Base-by-base conservation (phyloP, 1,284 basidiomycete genomes). In the Tilletia indica region DNA sequence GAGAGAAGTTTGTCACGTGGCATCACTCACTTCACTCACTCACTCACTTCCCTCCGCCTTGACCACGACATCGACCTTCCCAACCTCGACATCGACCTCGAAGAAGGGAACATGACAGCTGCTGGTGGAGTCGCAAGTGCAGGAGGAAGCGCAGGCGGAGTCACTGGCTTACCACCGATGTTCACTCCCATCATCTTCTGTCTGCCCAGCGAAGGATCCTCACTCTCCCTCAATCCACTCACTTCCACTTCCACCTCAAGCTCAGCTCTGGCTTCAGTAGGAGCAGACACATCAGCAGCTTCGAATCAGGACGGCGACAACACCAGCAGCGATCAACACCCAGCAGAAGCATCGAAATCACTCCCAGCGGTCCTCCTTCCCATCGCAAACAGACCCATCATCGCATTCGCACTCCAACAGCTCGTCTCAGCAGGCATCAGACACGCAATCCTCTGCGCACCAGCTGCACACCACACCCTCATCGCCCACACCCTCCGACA, bases 281-380 rank as follows among this genome's bases (percentile, higher is more conserved):
- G 21, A 19, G n/a, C 25, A 63, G 58, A 6, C 11, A 54, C 68
- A 12, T 71, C 66, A 16, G 63, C 19, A 21, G 63, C 16, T n/a
- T 34, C 39, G 3, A 16, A 19, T 19, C 16, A 8, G 39, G 39
- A 31, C 31, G 63, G 63, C 31, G 25, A 31, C 25, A 31, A 31
- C 25, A 31, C 25, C 25, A 49, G n/a, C 31, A n/a, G 3, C 67
- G 42, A 47, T 8, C 25, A 31, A 31, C 25, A 31, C 0, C 25
- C 25, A 31, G 25, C 25, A 31, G 67, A 42, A 6, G 19, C 45
- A 42, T 9, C 63, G 8, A 63, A 56, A 36, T 6, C 74, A 12
- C 70, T 82, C 12, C 80, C 81, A 25, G 81, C 83, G 71, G 82
- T 80, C n/a, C 75, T 82, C 71, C 77, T 84, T 1, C 82, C 82